Conservation (phyloP, 2,329 filamentous ascomycete species). For the Grosmannia clavigera region DNA sequence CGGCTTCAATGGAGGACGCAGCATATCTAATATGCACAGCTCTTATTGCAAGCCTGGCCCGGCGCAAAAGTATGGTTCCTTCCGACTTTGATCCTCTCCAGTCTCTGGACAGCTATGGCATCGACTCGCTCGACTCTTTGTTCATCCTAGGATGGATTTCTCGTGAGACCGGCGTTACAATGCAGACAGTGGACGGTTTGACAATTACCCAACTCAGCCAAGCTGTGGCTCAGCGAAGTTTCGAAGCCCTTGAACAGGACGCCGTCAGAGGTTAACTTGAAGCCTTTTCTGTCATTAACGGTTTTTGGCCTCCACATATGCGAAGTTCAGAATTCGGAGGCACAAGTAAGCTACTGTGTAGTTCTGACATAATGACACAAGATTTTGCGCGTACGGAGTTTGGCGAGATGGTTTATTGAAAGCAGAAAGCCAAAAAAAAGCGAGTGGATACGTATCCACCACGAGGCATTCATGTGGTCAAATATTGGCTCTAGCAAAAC, state of each 20-base stretch:
- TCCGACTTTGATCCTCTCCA: constrained; percentile 10
- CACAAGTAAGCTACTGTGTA: too few species aligned
- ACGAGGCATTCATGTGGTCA: neutral
- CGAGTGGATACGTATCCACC: neutral
- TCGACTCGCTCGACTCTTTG: constrained; percentile 15
- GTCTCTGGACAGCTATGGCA: constrained; percentile 12
- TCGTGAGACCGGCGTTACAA: constrained; percentile 12
- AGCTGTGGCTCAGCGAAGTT: constrained; percentile 4
- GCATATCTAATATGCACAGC: neutral
- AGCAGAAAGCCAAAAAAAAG: too few species aligned
- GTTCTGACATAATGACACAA: too few species aligned
- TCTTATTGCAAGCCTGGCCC: constrained; percentile 10
- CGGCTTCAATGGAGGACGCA: constrained; percentile 3
- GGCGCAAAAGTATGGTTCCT: constrained; percentile 12
- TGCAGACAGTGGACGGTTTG: constrained; percentile 12
- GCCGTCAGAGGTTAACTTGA: neutral
- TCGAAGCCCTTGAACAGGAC: neutral
- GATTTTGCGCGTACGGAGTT: too few species aligned
- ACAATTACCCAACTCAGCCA: constrained; percentile 10
- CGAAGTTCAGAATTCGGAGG: neutral
- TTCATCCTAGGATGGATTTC: constrained; percentile 13
- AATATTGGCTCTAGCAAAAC: neutral
- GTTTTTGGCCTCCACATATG: neutral
- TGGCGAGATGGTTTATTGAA: too few species aligned
- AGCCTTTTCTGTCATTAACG: neutral